phyloP scores from a whole-genome alignment of 441 rosid species.

The Mallotus repandus region DNA sequence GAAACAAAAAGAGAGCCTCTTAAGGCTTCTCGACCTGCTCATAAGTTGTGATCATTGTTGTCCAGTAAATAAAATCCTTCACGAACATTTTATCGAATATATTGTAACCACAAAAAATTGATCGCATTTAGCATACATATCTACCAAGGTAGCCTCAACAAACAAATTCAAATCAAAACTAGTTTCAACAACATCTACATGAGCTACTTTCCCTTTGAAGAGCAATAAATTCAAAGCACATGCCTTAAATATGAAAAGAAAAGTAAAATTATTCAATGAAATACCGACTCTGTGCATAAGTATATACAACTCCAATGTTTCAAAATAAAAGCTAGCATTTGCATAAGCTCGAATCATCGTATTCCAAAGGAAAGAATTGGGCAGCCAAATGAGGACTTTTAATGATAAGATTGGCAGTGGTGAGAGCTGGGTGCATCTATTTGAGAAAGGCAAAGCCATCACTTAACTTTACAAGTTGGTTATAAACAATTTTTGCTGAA shows the following conservation, averaged over 20 bases:
- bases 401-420: conserved; percentile 29
- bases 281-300: conserved; percentile 40
- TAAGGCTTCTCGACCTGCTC: conserved; percentile 49
- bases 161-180: conserved; percentile 41
- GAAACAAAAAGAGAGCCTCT: conserved; percentile 41
- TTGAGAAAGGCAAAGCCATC: conserved; percentile 31
- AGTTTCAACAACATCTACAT: conserved; percentile 37
- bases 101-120: conserved; percentile 34
- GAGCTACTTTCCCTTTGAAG: conserved; percentile 31
- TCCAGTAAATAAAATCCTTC: conserved; percentile 59
- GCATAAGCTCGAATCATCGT: conserved; percentile 54
- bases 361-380: conserved; percentile 48
- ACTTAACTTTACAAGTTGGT: conserved; percentile 33
- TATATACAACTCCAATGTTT: conserved; percentile 41
- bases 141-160: conserved; percentile 45
- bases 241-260: conserved; percentile 46
- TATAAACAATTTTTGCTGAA: conserved; percentile 29
- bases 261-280: conserved; percentile 46
- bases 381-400: conserved; percentile 36
- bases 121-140: conserved; percentile 40
- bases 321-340: conserved; percentile 30
- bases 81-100: conserved; percentile 47
- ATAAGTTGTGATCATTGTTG: conserved; percentile 50
- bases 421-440: conserved; percentile 45
- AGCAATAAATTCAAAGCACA: conserved; percentile 37